Base-by-base conservation (phyloP, 345 rosid species). In the Aurinia saxatilis region DNA sequence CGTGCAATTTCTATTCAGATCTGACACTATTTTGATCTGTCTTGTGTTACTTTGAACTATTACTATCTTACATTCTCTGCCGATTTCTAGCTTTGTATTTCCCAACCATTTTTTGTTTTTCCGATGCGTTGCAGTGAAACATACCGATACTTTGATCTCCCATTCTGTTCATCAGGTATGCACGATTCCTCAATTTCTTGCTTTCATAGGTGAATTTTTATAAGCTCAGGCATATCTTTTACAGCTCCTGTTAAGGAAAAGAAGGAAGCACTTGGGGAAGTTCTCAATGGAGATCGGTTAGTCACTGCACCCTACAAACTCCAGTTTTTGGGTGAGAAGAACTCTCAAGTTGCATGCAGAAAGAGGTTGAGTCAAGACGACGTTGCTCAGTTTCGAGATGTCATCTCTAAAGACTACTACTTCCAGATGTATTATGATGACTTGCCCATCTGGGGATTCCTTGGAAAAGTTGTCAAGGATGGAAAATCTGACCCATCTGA, bases 181-280 rank as follows among this genome's bases (percentile, higher is more conserved):
- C 23, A 11, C 11, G 7, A 7, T 44, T 23, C 14, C 19, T 12
- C 11, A 21, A 23, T 47, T 67, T 50, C 50, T 23, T 49, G 23
- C 23, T 35, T 37, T 37, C 0, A 12, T 30, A 17, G 19, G 38
- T 67, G 21, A 1, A 4, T 47, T 45, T 25, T 35, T 15, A 42
- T 29, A 25, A 11, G 25, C 13, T 10, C 40, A 40, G 45, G 37
- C 0, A 11, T 37, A 59, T 65, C n/a, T 53, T 10, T 56, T 58
- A n/a, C 25, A 74, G 74, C 66, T 64, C 71, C 71, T 21, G 67
- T 74, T 34, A 64, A 68, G 54, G 78, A 68, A 41, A 74, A 74
- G 47, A 74, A 74, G 50, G 78, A 85, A 78, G 88, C 88, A 58
- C 81, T 85, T 40, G 88, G 88, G 37, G 88, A 85, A 60, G 79